phyloP scores from a whole-genome alignment of 1,139 yeast species.

The Meyerozyma sp. region DNA sequence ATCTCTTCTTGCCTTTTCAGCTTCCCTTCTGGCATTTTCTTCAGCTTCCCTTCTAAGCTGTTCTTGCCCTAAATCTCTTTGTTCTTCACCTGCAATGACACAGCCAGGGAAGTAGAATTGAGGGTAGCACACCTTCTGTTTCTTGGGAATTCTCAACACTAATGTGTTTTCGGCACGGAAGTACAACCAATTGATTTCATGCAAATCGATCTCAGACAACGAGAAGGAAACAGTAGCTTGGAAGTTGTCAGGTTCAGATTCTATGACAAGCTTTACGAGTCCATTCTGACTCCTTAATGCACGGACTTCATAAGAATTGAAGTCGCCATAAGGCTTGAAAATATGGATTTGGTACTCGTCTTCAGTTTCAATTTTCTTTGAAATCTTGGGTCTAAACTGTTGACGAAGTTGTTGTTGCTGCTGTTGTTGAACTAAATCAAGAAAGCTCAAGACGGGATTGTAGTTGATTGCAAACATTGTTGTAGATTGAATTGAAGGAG shows the following conservation, averaged over 20 bases:
- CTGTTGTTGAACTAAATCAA: conserved; percentile 6
- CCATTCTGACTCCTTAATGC: conserved; percentile 19
- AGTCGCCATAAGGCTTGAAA: conserved; percentile 30
- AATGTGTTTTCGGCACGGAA: conserved; percentile 26
- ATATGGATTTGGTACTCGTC: conserved; percentile 36
- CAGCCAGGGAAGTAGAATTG: conserved; percentile 5
- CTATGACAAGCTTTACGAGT: conserved; percentile 24
- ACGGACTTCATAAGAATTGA: conserved; percentile 34
- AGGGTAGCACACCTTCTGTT: conserved; percentile 12
- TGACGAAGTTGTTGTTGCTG: conserved; percentile 9
- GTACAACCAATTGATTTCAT: conserved; percentile 34
- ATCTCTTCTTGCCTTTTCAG: conserved; percentile 4
- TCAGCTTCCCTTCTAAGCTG: not conserved
- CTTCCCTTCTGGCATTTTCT: conserved; percentile 8
- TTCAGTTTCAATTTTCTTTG: conserved; percentile 34
- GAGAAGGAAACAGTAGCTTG: conserved; percentile 29
- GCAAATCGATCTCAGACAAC: conserved; percentile 27
- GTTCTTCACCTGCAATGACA: conserved; percentile 8
- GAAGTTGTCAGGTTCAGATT: conserved; percentile 30
- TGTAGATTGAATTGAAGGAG: not conserved
- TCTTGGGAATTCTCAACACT: conserved; percentile 39
- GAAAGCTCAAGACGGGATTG: conserved; percentile 5
- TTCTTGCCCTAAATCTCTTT: conserved; percentile 3
- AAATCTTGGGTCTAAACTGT: conserved; percentile 24
- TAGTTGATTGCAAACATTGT: conserved; percentile 9